These are phyloP conservation scores for Pichia sp. DNA, from an alignment of 1,139 yeast genomes.

Conservation along the genomic window DNA sequence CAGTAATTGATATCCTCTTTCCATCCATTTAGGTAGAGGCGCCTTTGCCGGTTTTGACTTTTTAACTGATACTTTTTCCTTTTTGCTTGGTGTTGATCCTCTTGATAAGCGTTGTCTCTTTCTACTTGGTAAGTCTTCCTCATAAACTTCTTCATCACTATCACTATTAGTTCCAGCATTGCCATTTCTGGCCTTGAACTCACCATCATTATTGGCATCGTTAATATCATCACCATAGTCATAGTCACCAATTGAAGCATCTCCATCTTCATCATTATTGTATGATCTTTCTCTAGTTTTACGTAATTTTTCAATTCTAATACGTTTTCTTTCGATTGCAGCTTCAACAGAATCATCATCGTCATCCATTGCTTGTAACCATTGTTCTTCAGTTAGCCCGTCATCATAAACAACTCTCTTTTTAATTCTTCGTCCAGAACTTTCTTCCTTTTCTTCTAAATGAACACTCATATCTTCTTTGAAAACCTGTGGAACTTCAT, in stretches of 20 bases:
- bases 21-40: slow-evolving; percentile 16
- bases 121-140: slow-evolving; percentile 13
- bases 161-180: slow-evolving; percentile 14
- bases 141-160: slow-evolving; percentile 23
- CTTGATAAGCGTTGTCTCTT: slow-evolving; percentile 22
- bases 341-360: slow-evolving; percentile 44
- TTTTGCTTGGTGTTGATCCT: slow-evolving; percentile 16
- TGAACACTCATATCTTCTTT: slow-evolving; percentile 59
- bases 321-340: slow-evolving; percentile 29
- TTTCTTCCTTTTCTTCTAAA: slow-evolving; percentile 38
- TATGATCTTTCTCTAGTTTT: slow-evolving; percentile 11
- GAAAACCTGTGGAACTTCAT: slow-evolving; percentile 64
- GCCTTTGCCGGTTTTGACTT: slow-evolving; percentile 15
- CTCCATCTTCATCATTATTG: neutral
- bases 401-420: slow-evolving; percentile 58
- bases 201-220: neutral
- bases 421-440: slow-evolving; percentile 61
- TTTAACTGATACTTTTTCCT: slow-evolving; percentile 1
- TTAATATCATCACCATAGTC: slow-evolving; percentile 2
- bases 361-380: slow-evolving; percentile 66
- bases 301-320: slow-evolving; percentile 21
- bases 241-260: slow-evolving; percentile 8
- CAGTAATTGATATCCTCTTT: slow-evolving; percentile 29
- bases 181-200: slow-evolving; percentile 9
- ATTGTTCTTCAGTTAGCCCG: slow-evolving; percentile 69